Conservation (phyloP, 805 yeast genomes). For the Starmera pachycereana region DNA sequence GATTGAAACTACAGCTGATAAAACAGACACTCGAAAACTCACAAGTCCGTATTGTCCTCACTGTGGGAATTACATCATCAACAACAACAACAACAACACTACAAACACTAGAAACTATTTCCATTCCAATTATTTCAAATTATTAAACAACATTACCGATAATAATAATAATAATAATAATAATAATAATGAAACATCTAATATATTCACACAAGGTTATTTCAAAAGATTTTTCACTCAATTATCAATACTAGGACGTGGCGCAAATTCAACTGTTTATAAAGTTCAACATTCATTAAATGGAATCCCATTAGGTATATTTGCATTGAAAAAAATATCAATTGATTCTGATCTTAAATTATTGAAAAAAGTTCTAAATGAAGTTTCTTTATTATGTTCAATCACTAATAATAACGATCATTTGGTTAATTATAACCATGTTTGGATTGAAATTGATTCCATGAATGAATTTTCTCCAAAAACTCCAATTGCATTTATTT, state of each 20-base stretch:
- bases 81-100: background rate
- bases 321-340: slow-evolving; percentile 79
- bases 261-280: slow-evolving; percentile 77
- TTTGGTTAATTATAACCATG: slow-evolving; percentile 79
- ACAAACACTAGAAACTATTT: background rate
- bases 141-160: slow-evolving; percentile 1
- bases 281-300: slow-evolving; percentile 77
- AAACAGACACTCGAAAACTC: background rate
- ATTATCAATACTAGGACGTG: slow-evolving; percentile 58
- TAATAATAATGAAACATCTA: slow-evolving; percentile 1
- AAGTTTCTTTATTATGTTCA: slow-evolving; percentile 59
- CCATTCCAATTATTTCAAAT: slow-evolving; percentile 11
- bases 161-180: background rate
- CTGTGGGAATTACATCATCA: background rate
- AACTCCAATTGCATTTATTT: slow-evolving; percentile 65
- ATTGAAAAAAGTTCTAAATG: slow-evolving; percentile 61
- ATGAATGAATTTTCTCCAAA: slow-evolving; percentile 42
- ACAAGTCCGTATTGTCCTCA: background rate
- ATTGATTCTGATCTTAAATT: slow-evolving; percentile 69
- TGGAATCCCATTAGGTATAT: slow-evolving; percentile 60
- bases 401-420: slow-evolving; percentile 41
- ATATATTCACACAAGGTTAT: slow-evolving; percentile 71
- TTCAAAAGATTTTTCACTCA: slow-evolving; percentile 61
- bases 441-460: slow-evolving; percentile 71
- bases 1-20: background rate